Base-by-base conservation (phyloP, 176 grass and related monocot species). In the Olyra latifolia region DNA sequence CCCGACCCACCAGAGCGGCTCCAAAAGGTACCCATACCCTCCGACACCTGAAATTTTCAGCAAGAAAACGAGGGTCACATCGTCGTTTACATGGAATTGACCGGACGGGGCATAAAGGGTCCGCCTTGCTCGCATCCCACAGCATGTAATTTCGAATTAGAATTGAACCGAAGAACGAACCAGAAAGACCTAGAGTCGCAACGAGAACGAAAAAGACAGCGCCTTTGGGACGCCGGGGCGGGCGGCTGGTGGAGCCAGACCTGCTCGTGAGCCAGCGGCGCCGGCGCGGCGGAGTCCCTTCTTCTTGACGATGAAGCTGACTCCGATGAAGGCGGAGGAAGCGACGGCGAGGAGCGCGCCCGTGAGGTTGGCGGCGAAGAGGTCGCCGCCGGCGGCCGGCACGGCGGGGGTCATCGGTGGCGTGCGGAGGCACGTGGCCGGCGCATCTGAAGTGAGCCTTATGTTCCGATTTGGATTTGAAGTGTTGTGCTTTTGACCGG, bases 241-340 rank as follows among this genome's bases (percentile, higher is more conserved):
- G 22, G 38, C 12, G 25, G 72, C 82, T 30, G 13, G 28, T 44
- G 5, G n/a, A 13, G 14, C 3, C 62, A 43, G 66, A 98, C 95
- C 92, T 66, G 95, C 95, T 16, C 92, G 92, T 42, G 90, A 17
- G 60, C 95, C 92, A 9, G 60, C 30, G 42, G 88, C 77, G 19
- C 90, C 92, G 58, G 95, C 95, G 77, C 95, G 95, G 69, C 87
- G 91, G 69, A 94, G 92, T 15, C 90, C 95, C 80, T 94, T 98
- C 82, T 98, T 93, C 90, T 98, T 94, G 83, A 98, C 86, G 90
- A 98, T 93, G 88, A 98, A 98, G 90, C 95, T 98, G 79, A 91
- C 95, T 25, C 95, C 92, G 83, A 98, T 94, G 86, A 98, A 98
- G 59, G 90, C 90, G 74, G 90, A 94, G 47, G 95, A 98, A 71